Percentiles rank a stretch among this genome's conserved stretches.
These are phyloP conservation scores for Auxenochlorella pyrenoidosa DNA, from an alignment of 139 green algal genomes.

Conservation along the genomic window DNA sequence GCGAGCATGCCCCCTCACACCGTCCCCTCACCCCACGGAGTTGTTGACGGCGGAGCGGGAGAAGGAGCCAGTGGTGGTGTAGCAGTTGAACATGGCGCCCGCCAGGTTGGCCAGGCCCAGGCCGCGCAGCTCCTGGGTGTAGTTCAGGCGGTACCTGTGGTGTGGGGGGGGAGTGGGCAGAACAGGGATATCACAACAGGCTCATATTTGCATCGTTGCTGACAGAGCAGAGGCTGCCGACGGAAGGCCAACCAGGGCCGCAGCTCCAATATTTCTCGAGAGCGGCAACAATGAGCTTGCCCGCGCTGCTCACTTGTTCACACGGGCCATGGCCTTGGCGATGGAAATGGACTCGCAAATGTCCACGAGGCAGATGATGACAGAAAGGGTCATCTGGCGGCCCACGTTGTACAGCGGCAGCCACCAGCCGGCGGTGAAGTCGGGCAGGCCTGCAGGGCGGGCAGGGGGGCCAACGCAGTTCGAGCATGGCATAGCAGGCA, in stretches of 20 bases:
- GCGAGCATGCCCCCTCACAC: too few relatives aligned
- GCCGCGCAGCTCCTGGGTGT: conserved; percentile 89
- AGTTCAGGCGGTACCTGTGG: conserved; percentile 73
- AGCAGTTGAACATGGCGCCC: conserved; percentile 84
- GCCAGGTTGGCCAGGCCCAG: conserved; percentile 90
- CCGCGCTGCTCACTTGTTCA: conserved; percentile 62
- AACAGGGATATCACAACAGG: too few relatives aligned
- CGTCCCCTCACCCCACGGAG: conserved; percentile 31
- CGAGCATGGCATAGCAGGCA: too few relatives aligned
- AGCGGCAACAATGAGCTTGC: too few relatives aligned
- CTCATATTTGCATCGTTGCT: too few relatives aligned
- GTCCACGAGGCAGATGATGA: conserved; percentile 75
- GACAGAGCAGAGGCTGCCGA: too few relatives aligned
- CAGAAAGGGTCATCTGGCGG: conserved; percentile 54
- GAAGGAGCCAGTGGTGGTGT: conserved; percentile 91
- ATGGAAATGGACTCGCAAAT: conserved; percentile 88
- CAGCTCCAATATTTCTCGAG: too few relatives aligned
- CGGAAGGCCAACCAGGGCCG: too few relatives aligned
- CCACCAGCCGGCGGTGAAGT: conserved; percentile 50
- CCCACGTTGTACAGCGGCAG: conserved; percentile 55
- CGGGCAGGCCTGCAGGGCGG: conserved; percentile 49
- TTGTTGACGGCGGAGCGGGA: conserved; percentile 86
- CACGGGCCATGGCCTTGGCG: conserved; percentile 81
- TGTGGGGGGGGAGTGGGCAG: background rate
- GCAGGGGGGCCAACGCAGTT: too few relatives aligned